Conservation (phyloP, 495 filamentous ascomycete genomes). For the Podospora tetraspora region DNA sequence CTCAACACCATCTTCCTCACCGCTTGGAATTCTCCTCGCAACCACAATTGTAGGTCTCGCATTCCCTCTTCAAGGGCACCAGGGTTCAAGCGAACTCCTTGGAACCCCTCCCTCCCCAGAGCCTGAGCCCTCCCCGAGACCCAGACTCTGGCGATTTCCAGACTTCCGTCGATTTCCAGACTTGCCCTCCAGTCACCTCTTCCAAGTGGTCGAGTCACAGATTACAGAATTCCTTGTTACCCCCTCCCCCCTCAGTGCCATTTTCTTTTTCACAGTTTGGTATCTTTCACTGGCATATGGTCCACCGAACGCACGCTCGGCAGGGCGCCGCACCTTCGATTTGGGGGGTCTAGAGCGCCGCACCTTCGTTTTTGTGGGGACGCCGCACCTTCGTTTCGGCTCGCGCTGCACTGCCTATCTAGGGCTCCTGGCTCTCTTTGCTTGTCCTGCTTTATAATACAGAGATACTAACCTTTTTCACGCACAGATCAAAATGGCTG, state of each 20-base stretch:
- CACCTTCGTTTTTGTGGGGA: background rate
- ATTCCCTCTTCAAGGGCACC: background rate
- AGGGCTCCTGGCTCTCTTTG: background rate
- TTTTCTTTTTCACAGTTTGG: background rate
- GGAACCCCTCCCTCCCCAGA: background rate
- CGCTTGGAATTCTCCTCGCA: background rate
- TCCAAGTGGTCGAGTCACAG: background rate
- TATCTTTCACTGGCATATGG: background rate
- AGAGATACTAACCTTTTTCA: background rate
- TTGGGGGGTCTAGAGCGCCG: no score
- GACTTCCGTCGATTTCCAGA: background rate
- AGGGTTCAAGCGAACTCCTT: background rate
- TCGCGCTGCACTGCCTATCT: background rate
- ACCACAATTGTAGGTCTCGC: background rate
- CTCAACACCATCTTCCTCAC: background rate
- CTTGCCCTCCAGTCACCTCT: background rate
- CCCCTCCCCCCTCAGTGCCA: no score
- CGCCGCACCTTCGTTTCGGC: background rate
- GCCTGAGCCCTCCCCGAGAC: background rate
- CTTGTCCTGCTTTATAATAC: background rate
- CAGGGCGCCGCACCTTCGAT: background rate
- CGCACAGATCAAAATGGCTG: constrained; percentile 22
- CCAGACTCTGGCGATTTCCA: background rate
- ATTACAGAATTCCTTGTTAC: background rate
- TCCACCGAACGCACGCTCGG: background rate